Percentiles rank a stretch among this genome's conserved stretches.
phyloP scores from a whole-genome alignment of 495 filamentous ascomycete species.

The Parathielavia appendiculata region DNA sequence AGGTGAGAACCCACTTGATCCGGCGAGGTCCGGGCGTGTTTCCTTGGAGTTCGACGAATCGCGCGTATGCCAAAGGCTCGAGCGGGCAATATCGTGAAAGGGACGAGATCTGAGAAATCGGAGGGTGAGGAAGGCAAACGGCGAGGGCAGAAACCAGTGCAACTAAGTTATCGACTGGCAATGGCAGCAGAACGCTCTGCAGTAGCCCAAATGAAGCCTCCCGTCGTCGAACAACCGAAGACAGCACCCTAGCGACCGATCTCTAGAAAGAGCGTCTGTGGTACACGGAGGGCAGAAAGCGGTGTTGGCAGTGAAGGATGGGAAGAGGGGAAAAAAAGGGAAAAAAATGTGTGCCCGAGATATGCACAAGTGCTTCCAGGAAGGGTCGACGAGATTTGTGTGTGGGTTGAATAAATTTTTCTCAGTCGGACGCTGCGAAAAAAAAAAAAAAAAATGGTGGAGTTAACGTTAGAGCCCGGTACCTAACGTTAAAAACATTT shows the following conservation, averaged over 20 bases:
- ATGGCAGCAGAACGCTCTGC: slow-evolving; percentile 15
- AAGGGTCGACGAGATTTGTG: slow-evolving; percentile 32
- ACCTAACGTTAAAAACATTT: slow-evolving; percentile 30
- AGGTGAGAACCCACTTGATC: slow-evolving; percentile 1
- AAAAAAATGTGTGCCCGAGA: slow-evolving; percentile 26
- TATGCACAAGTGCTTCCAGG: slow-evolving; percentile 21
- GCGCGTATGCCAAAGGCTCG: not conserved
- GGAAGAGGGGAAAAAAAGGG: slow-evolving; percentile 9
- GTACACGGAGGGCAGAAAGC: slow-evolving; percentile 13
- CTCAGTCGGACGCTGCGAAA: slow-evolving; percentile 25
- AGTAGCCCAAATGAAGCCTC: slow-evolving; percentile 15
- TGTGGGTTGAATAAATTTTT: slow-evolving; percentile 38
- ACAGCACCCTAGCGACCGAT: slow-evolving; percentile 21
- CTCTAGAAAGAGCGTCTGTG: slow-evolving; percentile 18
- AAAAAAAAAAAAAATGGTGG: slow-evolving; percentile 33
- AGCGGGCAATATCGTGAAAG: not conserved
- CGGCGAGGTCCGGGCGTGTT: not conserved
- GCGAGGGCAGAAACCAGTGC: slow-evolving; percentile 10
- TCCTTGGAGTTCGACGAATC: slow-evolving; percentile 10
- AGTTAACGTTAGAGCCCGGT: slow-evolving; percentile 26
- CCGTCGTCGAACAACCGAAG: slow-evolving; percentile 16
- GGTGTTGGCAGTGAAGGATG: slow-evolving; percentile 16
- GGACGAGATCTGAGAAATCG: not conserved
- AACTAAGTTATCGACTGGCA: slow-evolving; percentile 13
- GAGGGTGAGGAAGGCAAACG: slow-evolving; percentile 16